Conservation (phyloP, 2,329 filamentous ascomycete species). For the Paracoccidioides lutzii region DNA sequence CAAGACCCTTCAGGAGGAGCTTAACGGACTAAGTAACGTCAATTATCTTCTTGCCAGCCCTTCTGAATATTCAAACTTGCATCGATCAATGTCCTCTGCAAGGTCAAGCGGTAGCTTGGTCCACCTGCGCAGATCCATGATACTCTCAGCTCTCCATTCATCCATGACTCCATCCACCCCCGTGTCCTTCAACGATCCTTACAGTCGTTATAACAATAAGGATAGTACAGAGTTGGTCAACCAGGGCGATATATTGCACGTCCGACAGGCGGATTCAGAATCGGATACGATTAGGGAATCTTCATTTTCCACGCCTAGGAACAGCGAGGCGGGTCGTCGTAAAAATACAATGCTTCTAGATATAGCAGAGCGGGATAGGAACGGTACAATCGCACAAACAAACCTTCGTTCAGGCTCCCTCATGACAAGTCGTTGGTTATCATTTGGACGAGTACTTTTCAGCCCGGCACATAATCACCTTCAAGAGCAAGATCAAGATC, state of each 20-base stretch:
- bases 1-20: constrained; percentile 25
- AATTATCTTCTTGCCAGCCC: constrained; percentile 8
- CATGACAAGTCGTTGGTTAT: constrained; percentile 40
- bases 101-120: constrained; percentile 24
- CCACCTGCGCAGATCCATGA: constrained; percentile 37
- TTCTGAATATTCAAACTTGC: constrained; percentile 15
- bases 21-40: constrained; percentile 14
- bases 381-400: constrained; percentile 29
- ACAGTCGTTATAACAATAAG: constrained; percentile 31
- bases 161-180: constrained; percentile 39
- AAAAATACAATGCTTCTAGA: constrained; percentile 25
- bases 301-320: constrained; percentile 5
- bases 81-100: constrained; percentile 15
- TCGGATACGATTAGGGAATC: constrained; percentile 12
- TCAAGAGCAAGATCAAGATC: constrained; percentile 26
- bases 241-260: constrained; percentile 12
- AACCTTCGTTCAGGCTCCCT: constrained; percentile 38
- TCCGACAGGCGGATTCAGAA: constrained; percentile 15
- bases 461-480: constrained; percentile 37
- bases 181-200: constrained; percentile 41
- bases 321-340: constrained; percentile 20
- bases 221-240: constrained; percentile 14
- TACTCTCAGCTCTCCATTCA: constrained; percentile 38
- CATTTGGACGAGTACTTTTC: constrained; percentile 39
- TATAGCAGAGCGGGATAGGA: constrained; percentile 30